phyloP scores from a whole-genome alignment of 768 basidiomycete species.

The Suillus sp. region DNA sequence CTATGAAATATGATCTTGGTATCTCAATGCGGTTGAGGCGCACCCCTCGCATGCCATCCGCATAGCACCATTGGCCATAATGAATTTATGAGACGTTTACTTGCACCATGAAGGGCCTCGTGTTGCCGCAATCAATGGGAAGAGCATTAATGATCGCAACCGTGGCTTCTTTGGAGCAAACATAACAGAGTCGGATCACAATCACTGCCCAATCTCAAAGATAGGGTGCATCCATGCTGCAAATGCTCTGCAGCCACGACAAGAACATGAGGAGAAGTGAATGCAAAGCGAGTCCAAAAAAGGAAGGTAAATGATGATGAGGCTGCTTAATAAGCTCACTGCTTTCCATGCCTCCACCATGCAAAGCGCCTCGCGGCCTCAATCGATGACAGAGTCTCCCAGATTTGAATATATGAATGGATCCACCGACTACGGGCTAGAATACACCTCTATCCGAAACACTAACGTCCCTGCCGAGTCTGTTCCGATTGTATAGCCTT shows the following conservation, averaged over 20 bases:
- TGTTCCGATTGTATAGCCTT: constrained; percentile 30
- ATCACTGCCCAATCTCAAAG: constrained; percentile 4
- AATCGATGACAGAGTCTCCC: constrained; percentile 13
- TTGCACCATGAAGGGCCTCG: neutral
- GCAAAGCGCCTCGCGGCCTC: constrained; percentile 16
- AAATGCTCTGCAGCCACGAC: constrained; percentile 5
- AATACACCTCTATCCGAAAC: constrained; percentile 13
- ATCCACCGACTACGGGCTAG: constrained; percentile 6
- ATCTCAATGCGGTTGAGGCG: neutral
- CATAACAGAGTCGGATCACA: neutral
- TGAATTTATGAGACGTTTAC: neutral
- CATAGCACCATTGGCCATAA: constrained; percentile 3
- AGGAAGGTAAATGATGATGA: constrained; percentile 31
- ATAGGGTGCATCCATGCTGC: neutral
- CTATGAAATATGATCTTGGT: constrained; percentile 1
- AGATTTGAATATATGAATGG: constrained; percentile 23
- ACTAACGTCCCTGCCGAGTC: constrained; percentile 18
- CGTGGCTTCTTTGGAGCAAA: neutral
- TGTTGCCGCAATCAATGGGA: neutral
- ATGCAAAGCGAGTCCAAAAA: constrained; percentile 18
- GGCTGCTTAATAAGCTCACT: constrained; percentile 19
- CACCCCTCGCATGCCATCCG: neutral
- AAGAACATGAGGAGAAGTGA: constrained; percentile 3
- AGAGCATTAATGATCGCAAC: neutral
- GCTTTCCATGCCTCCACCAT: constrained; percentile 27